Evolutionary conservation across 148 eudicot species (phyloP).

Genomic region (Camellia sinensis): DNA sequence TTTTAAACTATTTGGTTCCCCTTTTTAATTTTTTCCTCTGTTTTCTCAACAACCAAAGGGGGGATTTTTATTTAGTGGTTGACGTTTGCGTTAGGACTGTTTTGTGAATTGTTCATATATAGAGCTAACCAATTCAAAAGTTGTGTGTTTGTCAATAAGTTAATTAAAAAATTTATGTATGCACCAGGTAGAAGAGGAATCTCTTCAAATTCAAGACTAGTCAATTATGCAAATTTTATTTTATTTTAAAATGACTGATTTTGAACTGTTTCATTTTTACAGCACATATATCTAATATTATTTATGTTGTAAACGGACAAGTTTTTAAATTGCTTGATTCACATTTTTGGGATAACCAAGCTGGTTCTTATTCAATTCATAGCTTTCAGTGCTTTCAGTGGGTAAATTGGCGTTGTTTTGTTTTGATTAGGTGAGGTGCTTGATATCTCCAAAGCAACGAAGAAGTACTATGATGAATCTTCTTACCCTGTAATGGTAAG

Average conservation of each 20-base stretch:
- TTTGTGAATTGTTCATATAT: not conserved
- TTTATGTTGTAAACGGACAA: not conserved
- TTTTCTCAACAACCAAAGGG: not conserved
- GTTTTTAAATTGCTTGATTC: not conserved
- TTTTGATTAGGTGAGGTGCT: constrained; percentile 63
- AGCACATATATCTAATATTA: not conserved
- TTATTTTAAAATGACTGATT: not conserved
- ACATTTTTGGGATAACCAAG: not conserved
- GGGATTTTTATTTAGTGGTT: not conserved
- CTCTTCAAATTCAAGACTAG: not conserved
- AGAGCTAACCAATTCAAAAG: not conserved
- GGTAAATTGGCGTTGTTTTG: not conserved
- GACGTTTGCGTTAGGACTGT: not conserved
- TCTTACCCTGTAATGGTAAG: constrained; percentile 63
- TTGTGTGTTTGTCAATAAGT: not conserved
- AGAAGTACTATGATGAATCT: constrained; percentile 45
- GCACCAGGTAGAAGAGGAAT: not conserved
- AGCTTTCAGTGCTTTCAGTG: not conserved
- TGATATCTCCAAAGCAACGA: constrained; percentile 64
- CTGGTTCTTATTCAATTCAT: not conserved
- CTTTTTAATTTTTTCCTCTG: not conserved
- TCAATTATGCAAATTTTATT: not conserved
- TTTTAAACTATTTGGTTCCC: not conserved
- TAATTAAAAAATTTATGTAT: not conserved
- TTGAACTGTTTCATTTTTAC: not conserved